Conservation (phyloP, 1,284 basidiomycete species). For the Ganoderma boninense region DNA sequence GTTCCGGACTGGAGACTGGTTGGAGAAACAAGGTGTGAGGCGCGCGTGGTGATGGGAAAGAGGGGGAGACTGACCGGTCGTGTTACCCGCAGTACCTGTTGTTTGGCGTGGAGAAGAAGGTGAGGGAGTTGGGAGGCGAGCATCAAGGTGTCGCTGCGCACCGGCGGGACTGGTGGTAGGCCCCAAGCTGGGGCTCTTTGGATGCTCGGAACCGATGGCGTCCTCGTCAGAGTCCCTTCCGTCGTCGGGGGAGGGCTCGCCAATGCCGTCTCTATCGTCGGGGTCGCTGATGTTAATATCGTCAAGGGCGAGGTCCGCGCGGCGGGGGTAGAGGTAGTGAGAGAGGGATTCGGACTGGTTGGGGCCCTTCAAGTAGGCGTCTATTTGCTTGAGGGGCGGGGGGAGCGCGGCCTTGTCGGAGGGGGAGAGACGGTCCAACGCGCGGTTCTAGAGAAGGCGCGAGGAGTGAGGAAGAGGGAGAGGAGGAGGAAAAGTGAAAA, state of each 20-base stretch:
- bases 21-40: conserved; percentile 18
- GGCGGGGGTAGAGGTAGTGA: conserved; percentile 30
- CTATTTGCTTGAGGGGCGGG: conserved; percentile 33
- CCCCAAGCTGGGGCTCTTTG: conserved; percentile 32
- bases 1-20: conserved; percentile 31
- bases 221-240: conserved; percentile 33
- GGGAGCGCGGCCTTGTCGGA: conserved; percentile 31
- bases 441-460: conserved; percentile 29
- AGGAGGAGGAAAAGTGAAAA: background rate
- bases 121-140: conserved; percentile 25
- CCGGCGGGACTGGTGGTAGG: conserved; percentile 28
- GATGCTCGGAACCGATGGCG: conserved; percentile 34
- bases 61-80: conserved; percentile 28
- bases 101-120: conserved; percentile 26
- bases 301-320: conserved; percentile 31
- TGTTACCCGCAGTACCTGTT: conserved; percentile 29
- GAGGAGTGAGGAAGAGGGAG: conserved; percentile 14
- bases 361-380: conserved; percentile 28
- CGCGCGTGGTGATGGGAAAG: conserved; percentile 26
- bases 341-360: conserved; percentile 28
- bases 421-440: conserved; percentile 24
- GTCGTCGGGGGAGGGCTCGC: conserved; percentile 30
- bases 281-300: conserved; percentile 21
- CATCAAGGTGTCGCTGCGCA: conserved; percentile 25
- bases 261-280: conserved; percentile 31